Evolutionary conservation across 2,329 filamentous ascomycete genomes (phyloP), one percentile per base, ranked within the genome.

Genomic region (Cercospora sp.): DNA sequence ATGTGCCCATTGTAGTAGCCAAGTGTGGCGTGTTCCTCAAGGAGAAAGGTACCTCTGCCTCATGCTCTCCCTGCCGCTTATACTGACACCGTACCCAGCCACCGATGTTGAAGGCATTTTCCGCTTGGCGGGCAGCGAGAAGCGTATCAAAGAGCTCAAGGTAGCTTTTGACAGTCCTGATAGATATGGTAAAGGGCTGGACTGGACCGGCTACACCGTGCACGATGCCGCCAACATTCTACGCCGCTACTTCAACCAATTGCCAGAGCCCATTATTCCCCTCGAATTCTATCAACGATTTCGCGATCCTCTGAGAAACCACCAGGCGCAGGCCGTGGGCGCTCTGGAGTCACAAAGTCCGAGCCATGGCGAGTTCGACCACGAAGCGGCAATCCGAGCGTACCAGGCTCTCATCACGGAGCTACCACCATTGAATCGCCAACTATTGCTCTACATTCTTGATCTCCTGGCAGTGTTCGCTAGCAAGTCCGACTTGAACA

Each of bases 11-110:
- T 72, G 94, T 99, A 53, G 94, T 99, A 64, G 95, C 95, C 39
- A 99, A 99, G 80, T 98, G 95, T 79, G 95, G 95, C 70, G 94
- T 99, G 3, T 99, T 94, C 74, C 80, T 99, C 72, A 99, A 99
- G 81, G 95, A 99, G 80, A 97, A 96, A 87, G 95, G 95, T 97
- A 80, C 72, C 87, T 12, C n/a, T 9, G n/a, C 30, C 20, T 16
- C 23, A 33, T 26, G 6, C 12, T 26, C 8, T 23, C 28, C 12
- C 20, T 26, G 51, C 26, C 12, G 31, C 20, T 23, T 5, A 16
- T 63, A 18, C 63, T 79, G 57, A 80, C 76, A 76, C 67, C 76
- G 36, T 9, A 26, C 26, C 36, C 64, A 98, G 95, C 95, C 33
- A 98, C 94, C 73, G 90, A 94, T 73, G 88, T 98, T 9, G 94